A percentile compares a stretch with the other conserved stretches of the same genome.
Evolutionary conservation across 208 protist genomes (phyloP).

Genomic region (Leptomonas seymouri): DNA sequence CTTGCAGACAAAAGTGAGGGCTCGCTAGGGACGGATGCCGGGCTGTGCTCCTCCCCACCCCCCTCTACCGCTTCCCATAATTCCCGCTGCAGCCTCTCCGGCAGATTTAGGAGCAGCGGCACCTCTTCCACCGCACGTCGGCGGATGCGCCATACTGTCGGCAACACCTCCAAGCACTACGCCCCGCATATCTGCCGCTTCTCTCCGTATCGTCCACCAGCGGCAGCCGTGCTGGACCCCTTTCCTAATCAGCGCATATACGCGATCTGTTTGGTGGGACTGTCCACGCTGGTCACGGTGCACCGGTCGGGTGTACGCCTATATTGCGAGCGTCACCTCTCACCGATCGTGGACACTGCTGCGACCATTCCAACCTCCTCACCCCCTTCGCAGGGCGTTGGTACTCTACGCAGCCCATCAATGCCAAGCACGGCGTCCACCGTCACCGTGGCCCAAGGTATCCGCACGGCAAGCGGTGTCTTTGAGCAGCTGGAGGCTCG

Average conservation of each 20-base stretch:
- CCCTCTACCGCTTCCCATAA: not conserved
- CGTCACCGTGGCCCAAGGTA: not conserved
- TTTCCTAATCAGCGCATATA: constrained; percentile 43
- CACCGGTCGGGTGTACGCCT: constrained; percentile 56
- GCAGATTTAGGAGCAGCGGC: not conserved
- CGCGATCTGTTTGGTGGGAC: constrained; percentile 34
- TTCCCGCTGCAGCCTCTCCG: not conserved
- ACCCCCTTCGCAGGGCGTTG: not conserved
- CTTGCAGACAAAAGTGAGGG: not conserved
- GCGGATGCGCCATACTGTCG: not conserved
- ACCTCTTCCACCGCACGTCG: constrained; percentile 4
- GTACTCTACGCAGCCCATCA: not conserved
- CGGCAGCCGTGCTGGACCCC: constrained; percentile 48
- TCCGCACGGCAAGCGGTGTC: constrained; percentile 29
- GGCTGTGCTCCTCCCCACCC: not conserved
- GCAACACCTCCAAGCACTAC: constrained; percentile 15
- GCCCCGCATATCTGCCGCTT: constrained; percentile 26
- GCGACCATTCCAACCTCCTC: no score
- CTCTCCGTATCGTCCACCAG: constrained; percentile 8
- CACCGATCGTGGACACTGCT: not conserved
- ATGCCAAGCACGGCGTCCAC: not conserved
- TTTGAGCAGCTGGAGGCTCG: constrained; percentile 48
- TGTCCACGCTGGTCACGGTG: constrained; percentile 38
- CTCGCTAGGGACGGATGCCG: not conserved
- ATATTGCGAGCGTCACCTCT: constrained; percentile 31